These are phyloP conservation scores for Phytophthora colocasiae DNA, from an alignment of 352 stramenopile genomes.

Conservation along the genomic window DNA sequence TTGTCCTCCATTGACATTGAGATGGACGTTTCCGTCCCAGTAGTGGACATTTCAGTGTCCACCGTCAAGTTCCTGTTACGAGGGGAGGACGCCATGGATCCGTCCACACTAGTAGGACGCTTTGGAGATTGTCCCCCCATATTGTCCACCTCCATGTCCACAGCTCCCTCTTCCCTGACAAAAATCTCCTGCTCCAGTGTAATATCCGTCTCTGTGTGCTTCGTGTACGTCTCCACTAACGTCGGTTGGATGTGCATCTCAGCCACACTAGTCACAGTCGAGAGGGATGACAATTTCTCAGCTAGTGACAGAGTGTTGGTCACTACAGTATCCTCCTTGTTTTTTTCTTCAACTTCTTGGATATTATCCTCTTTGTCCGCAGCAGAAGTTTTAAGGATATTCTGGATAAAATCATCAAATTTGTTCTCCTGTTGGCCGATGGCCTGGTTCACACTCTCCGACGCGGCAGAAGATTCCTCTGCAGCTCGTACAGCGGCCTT, in stretches of 20 bases:
- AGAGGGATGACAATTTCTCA: slow-evolving; percentile 78
- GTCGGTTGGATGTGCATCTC: slow-evolving; percentile 86
- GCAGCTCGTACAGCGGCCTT: slow-evolving; percentile 73
- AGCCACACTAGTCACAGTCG: slow-evolving; percentile 76
- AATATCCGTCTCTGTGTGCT: slow-evolving; percentile 86
- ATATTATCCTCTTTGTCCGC: slow-evolving; percentile 27
- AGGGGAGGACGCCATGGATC: slow-evolving; percentile 43
- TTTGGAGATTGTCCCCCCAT: slow-evolving; percentile 39
- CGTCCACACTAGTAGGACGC: slow-evolving; percentile 37
- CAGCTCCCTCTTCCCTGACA: slow-evolving; percentile 45
- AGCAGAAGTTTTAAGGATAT: slow-evolving; percentile 74
- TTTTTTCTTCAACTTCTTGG: slow-evolving; percentile 7
- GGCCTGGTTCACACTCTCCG: slow-evolving; percentile 59
- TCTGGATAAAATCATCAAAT: slow-evolving; percentile 89
- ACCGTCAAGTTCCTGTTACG: slow-evolving; percentile 51
- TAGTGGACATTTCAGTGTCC: slow-evolving; percentile 51
- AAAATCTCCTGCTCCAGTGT: slow-evolving; percentile 82
- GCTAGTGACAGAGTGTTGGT: slow-evolving; percentile 63
- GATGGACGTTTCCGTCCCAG: slow-evolving; percentile 28
- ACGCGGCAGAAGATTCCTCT: slow-evolving; percentile 49
- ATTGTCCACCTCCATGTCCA: slow-evolving; percentile 58
- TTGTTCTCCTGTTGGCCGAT: slow-evolving; percentile 78
- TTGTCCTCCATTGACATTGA: slow-evolving; percentile 61
- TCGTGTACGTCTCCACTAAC: slow-evolving; percentile 86
- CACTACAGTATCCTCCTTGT: slow-evolving; percentile 41